Conservation (phyloP, 2,329 filamentous ascomycete genomes). For the Trichoderma atroviride region DNA sequence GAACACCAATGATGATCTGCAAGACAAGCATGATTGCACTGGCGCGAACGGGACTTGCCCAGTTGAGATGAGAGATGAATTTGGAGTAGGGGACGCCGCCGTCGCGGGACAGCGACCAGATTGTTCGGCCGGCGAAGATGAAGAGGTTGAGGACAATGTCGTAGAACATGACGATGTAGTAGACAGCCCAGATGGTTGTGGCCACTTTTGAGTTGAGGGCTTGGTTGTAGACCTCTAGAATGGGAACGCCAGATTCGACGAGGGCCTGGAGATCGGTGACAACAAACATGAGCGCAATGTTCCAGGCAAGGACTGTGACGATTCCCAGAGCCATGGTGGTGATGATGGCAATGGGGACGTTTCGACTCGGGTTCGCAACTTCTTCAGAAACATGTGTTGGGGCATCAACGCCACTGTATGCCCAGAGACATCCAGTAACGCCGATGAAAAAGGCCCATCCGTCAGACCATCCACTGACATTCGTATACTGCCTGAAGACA, state of each 20-base stretch:
- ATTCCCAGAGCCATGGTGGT: constrained; percentile 33
- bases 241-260: constrained; percentile 32
- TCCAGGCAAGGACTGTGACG: constrained; percentile 32
- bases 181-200: constrained; percentile 34
- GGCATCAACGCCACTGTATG: constrained; percentile 32
- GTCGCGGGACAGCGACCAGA: constrained; percentile 35
- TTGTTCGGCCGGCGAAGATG: constrained; percentile 34
- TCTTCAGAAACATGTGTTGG: constrained; percentile 34
- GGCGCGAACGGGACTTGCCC: constrained; percentile 33
- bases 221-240: constrained; percentile 34
- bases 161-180: constrained; percentile 36
- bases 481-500: constrained; percentile 33
- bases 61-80: constrained; percentile 31
- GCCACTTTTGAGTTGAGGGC: constrained; percentile 33
- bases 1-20: constrained; percentile 34
- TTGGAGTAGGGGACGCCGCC: constrained; percentile 33
- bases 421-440: constrained; percentile 34
- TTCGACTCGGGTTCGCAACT: constrained; percentile 34
- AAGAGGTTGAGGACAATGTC: constrained; percentile 35
- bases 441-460: constrained; percentile 34
- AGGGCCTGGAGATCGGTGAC: constrained; percentile 33
- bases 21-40: constrained; percentile 35
- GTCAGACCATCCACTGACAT: constrained; percentile 34
- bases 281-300: constrained; percentile 34
- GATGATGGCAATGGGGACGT: constrained; percentile 34